Evolutionary conservation across 2,329 filamentous ascomycete species (phyloP).

Genomic region (Penicillium sp.): DNA sequence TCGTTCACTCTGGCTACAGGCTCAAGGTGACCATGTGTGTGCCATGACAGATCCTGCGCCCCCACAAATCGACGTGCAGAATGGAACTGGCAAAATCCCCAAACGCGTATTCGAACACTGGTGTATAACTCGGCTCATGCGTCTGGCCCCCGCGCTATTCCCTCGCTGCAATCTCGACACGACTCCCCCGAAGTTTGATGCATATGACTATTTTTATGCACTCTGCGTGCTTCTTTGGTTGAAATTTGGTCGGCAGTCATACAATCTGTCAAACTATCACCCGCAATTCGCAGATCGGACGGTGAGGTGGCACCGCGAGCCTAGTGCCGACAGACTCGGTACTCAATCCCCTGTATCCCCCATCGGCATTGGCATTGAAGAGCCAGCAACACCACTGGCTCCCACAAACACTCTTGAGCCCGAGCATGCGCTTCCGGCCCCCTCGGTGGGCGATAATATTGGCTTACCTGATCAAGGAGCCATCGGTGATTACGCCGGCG

Average conservation of each 20-base stretch:
- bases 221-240: background rate
- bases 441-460: background rate
- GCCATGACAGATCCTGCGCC: background rate
- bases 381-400: background rate
- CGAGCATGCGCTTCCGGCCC: background rate
- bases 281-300: background rate
- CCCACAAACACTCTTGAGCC: background rate
- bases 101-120: background rate
- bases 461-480: background rate
- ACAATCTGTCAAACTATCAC: too few relatives aligned
- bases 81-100: background rate
- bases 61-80: background rate
- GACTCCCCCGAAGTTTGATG: background rate
- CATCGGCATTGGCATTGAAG: background rate
- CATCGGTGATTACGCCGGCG: background rate
- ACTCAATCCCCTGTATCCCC: too few relatives aligned
- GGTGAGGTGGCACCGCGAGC: background rate
- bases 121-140: background rate
- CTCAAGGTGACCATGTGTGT: background rate
- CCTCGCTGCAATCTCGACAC: background rate
- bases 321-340: background rate
- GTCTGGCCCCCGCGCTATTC: background rate
- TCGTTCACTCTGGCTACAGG: background rate
- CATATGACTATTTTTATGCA: background rate
- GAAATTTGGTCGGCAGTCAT: too few relatives aligned